Evolutionary conservation across 768 basidiomycete genomes (phyloP), one percentile per base, ranked within the genome.

Genomic region (Hygrophorus russula): DNA sequence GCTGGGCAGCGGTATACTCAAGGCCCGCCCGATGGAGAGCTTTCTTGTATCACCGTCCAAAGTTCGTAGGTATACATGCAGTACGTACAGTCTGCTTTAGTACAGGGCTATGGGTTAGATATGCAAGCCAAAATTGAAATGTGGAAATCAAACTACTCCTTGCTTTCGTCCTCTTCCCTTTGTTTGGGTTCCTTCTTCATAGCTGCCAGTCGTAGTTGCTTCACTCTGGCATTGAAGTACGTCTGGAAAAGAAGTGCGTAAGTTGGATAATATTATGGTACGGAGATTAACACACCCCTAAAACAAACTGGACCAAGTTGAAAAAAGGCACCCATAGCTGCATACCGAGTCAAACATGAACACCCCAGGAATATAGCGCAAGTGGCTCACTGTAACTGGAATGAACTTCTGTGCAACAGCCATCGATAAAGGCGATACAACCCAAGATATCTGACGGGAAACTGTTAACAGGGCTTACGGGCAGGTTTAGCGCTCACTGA

Each of bases 291-390:
- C 82, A 53, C 55, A 88, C 87, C 15, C 87, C 87, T 10, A 87
- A 67, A 15, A 76, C 58, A 57, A 92, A 89, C 57, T 80, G 76
- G 33, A 92, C 65, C 29, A 73, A 52, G 58, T 80, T 89, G 72
- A 92, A 91, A 66, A 85, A 93, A 7, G 84, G 83, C 0, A 85
- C 83, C 88, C 89, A 90, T 35, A 89, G 69, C 82, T 87, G 50
- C 12, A 38, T 28, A n/a, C 17, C 32, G 39, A 9, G 42, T 14
- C 11, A 38, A n/a, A 12, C 36, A n/a, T 11, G 27, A 10, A 11
- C 30, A 14, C 14, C 4, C 5, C 7, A 27, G 11, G 8, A 29
- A 8, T 38, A 41, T 13, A 13, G 34, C 12, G 13, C 18, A 15
- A 36, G 28, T 3, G 17, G 53, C 73, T 44, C 49, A 83, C 83